A percentile compares a stretch with the other conserved stretches of the same genome.
Evolutionary conservation across 1,139 yeast species (phyloP).

Genomic region (Maudiozyma humilis): DNA sequence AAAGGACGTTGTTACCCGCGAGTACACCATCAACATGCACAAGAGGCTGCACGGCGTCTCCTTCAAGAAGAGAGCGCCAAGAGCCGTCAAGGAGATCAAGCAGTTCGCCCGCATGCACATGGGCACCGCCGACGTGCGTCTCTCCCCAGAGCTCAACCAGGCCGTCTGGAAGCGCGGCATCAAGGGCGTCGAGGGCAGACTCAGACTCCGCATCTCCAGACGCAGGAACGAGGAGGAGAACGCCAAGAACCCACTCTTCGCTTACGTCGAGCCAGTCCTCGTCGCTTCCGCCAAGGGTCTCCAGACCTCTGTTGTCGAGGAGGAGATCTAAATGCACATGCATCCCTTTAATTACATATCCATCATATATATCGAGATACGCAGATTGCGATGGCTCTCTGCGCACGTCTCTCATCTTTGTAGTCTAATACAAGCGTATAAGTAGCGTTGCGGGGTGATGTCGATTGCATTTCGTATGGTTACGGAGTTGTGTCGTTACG

Average conservation of each 20-base stretch:
- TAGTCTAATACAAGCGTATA: background rate
- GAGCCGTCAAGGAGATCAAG: slow-evolving; percentile 98
- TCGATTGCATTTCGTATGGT: too few relatives aligned
- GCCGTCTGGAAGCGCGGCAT: slow-evolving; percentile 99
- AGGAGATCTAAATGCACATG: slow-evolving; percentile 48
- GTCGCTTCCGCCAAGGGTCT: slow-evolving; percentile 96
- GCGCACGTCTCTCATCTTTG: background rate
- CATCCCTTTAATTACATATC: slow-evolving; percentile 8
- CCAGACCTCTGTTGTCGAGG: slow-evolving; percentile 94
- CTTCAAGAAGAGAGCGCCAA: slow-evolving; percentile 99
- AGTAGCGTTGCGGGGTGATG: too few relatives aligned
- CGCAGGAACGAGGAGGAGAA: slow-evolving; percentile 99
- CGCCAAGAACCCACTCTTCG: slow-evolving; percentile 96
- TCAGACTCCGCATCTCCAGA: slow-evolving; percentile 98
- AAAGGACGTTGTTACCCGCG: slow-evolving; percentile 99
- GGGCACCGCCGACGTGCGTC: slow-evolving; percentile 98
- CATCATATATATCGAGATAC: too few relatives aligned
- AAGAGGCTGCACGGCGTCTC: slow-evolving; percentile 97
- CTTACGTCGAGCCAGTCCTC: slow-evolving; percentile 94
- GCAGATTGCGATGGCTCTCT: too few relatives aligned
- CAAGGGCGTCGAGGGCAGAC: slow-evolving; percentile 96
- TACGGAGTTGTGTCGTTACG: too few relatives aligned
- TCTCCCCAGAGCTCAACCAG: slow-evolving; percentile 97
- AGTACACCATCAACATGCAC: slow-evolving; percentile 99
- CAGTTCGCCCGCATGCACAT: slow-evolving; percentile 97